Evolutionary conservation across 805 yeast genomes (phyloP).

Genomic region (Nakazawaea ishiwadae): DNA sequence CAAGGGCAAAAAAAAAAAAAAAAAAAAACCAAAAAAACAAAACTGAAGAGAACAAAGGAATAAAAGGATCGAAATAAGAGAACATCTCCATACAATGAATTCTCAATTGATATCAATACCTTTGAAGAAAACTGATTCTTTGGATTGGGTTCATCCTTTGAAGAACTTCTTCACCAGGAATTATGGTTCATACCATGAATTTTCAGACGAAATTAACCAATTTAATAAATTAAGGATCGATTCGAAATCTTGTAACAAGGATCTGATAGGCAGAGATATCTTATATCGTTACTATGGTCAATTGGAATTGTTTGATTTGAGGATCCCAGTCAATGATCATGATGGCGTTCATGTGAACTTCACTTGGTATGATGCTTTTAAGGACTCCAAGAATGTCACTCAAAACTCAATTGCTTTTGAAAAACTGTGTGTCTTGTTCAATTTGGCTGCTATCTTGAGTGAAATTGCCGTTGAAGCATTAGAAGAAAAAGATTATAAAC

Average conservation of each 20-base stretch:
- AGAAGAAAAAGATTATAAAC: constrained; percentile 43
- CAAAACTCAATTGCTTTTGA: constrained; percentile 85
- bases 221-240: constrained; percentile 60
- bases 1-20: too few species aligned
- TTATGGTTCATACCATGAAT: constrained; percentile 60
- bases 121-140: constrained; percentile 44
- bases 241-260: constrained; percentile 43
- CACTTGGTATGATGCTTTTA: constrained; percentile 78
- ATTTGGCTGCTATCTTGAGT: constrained; percentile 62
- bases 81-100: constrained; percentile 17
- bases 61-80: not conserved
- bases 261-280: constrained; percentile 42
- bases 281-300: constrained; percentile 74
- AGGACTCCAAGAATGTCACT: constrained; percentile 40
- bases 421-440: constrained; percentile 79
- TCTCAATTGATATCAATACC: constrained; percentile 26
- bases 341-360: constrained; percentile 54
- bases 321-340: constrained; percentile 62
- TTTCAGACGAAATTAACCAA: constrained; percentile 46
- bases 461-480: constrained; percentile 38
- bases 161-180: constrained; percentile 50
- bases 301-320: constrained; percentile 70
- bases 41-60: not conserved
- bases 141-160: constrained; percentile 65
- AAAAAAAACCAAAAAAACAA: not conserved